Base-by-base conservation (phyloP, 2,329 filamentous ascomycete genomes). In the Botrytis sinoallii region DNA sequence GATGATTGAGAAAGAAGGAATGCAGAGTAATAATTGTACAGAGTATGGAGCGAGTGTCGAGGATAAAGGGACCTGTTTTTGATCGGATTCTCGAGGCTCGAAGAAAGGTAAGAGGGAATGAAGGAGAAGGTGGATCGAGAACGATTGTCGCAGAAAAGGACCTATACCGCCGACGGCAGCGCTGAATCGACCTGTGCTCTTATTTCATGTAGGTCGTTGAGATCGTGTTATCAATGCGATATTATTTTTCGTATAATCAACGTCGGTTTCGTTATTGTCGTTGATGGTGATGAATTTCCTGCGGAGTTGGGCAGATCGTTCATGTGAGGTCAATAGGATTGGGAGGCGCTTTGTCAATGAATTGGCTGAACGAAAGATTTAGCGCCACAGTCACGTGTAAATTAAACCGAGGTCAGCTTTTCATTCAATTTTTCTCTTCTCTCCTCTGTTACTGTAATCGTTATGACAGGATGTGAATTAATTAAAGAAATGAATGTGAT, bases 121-220 rank as follows among this genome's bases (percentile, higher is more conserved):
- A 69, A 71, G 65, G 71, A 73, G 73, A 74, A 71, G 74, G 70
- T 73, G 69, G 75, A 72, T 52, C 52, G 63, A 60, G 71, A 68
- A 35, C 40, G 55, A 69, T 69, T 74, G 73, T 77, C 75, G 75
- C 75, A 76, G 75, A 72, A 66, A 73, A 48, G 72, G 72, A 73
- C 71, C 70, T 71, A 74, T 61, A 63, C 74, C 75, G 74, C 77
- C 76, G 77, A 74, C 72, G 65, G 73, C 74, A 76, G 75, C 73
- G 75, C 71, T 75, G 35, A 57, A 74, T 44, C 65, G 69, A 69
- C 66, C n/a, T n/a, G 52, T 40, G 59, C 48, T 68, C 20, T 69
- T 75, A 73, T 71, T 74, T 74, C 76, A 80, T 80, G 40, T 74
- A 77, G 70, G 48, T 72, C 66, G 29, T 71, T 57, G 32, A 29